phyloP scores from a whole-genome alignment of 352 stramenopile genomes.

The Thalassiosira tumida region DNA sequence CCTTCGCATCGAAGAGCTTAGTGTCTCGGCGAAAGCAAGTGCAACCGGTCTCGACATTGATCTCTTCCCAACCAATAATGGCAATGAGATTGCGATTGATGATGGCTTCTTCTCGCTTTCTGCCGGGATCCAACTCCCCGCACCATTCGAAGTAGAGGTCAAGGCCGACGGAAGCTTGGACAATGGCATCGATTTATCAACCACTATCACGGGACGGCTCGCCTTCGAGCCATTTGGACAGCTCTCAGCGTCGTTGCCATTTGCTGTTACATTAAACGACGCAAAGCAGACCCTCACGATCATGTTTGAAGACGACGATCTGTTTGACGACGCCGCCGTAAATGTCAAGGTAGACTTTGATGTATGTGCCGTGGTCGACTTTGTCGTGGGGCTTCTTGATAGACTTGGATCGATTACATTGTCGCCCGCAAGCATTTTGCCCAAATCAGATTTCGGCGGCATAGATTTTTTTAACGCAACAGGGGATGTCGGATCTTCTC shows the following conservation, averaged over 20 bases:
- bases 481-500: background rate
- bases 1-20: constrained; percentile 54
- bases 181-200: constrained; percentile 38
- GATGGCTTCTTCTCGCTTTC: constrained; percentile 32
- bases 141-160: constrained; percentile 48
- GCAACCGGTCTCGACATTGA: constrained; percentile 21
- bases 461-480: background rate
- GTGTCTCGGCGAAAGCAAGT: constrained; percentile 25
- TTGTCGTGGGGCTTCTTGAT: constrained; percentile 50
- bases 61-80: constrained; percentile 30
- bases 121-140: constrained; percentile 31
- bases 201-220: constrained; percentile 25
- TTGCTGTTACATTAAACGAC: constrained; percentile 25
- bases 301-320: constrained; percentile 60
- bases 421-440: constrained; percentile 56
- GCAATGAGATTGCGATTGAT: constrained; percentile 20
- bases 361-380: constrained; percentile 38
- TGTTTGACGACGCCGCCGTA: constrained; percentile 48
- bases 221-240: constrained; percentile 59
- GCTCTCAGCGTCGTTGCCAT: constrained; percentile 40
- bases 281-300: constrained; percentile 33
- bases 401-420: constrained; percentile 62
- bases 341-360: constrained; percentile 66
- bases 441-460: background rate
- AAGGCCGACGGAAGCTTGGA: background rate